Conservation (phyloP, 257 asterid genomes). For the Primulina eburnea region DNA sequence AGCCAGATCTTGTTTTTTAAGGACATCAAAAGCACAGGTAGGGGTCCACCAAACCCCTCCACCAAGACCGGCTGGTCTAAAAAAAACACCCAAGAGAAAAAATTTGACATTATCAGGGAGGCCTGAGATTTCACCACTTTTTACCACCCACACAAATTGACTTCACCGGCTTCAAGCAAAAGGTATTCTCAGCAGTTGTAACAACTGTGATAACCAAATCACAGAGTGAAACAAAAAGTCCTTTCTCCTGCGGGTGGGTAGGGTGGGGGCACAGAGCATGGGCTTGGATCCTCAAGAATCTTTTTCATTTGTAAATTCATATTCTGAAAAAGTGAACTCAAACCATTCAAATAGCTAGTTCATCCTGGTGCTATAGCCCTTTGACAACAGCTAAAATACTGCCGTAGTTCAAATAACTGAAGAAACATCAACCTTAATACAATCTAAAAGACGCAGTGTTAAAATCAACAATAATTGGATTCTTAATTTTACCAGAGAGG, state of each 20-base stretch:
- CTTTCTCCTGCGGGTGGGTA: not conserved
- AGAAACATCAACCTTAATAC: not conserved
- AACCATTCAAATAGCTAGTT: not conserved
- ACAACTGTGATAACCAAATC: not conserved
- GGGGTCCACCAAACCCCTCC: too few relatives aligned
- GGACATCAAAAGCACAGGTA: too few relatives aligned
- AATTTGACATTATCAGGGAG: not conserved
- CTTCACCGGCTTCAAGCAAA: not conserved
- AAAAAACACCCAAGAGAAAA: not conserved
- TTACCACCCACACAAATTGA: too few relatives aligned
- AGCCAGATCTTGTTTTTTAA: too few relatives aligned
- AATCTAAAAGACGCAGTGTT: not conserved
- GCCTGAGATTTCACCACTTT: too few relatives aligned
- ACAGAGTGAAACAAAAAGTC: not conserved
- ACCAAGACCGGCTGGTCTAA: too few relatives aligned
- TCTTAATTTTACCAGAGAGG: slow-evolving; percentile 69
- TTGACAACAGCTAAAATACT: not conserved
- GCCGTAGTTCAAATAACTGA: not conserved
- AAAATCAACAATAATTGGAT: slow-evolving; percentile 2
- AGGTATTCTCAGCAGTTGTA: too few relatives aligned
- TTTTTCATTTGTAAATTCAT: not conserved
- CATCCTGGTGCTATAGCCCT: not conserved
- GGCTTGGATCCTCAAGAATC: not conserved
- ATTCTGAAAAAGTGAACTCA: not conserved
- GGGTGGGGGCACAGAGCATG: not conserved